Conservation (phyloP, 139 green algal genomes). For the Gonium pectorale region DNA sequence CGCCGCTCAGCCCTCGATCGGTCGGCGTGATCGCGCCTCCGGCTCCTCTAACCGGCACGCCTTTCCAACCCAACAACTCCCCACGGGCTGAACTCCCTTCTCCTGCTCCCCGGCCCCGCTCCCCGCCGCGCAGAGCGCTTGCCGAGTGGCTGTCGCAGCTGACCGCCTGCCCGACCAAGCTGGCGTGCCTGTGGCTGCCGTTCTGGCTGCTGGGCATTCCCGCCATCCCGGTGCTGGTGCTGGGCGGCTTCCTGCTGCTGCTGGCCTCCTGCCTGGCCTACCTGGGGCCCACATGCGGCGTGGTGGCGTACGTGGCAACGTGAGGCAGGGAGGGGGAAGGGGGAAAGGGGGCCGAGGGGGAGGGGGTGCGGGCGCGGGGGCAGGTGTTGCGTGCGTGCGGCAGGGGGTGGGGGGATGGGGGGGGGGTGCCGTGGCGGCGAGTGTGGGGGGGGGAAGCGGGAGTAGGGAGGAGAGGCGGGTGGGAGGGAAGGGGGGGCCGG, state of each 20-base stretch:
- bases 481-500: too few species aligned
- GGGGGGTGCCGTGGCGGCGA: too few species aligned
- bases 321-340: not conserved
- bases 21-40: too few species aligned
- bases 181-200: conserved; percentile 41
- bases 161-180: not conserved
- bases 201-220: conserved; percentile 27
- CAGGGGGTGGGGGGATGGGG: too few species aligned
- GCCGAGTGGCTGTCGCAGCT: conserved; percentile 21
- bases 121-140: not conserved
- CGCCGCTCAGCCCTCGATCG: too few species aligned
- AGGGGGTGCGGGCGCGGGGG: too few species aligned
- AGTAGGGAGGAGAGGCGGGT: too few species aligned
- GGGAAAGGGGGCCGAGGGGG: too few species aligned
- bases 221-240: conserved; percentile 21
- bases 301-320: conserved; percentile 20
- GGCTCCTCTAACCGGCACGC: too few species aligned
- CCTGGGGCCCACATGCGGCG: conserved; percentile 22
- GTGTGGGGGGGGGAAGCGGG: too few species aligned
- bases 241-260: conserved; percentile 22
- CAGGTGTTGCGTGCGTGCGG: too few species aligned
- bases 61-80: too few species aligned
- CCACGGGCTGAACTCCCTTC: not conserved
- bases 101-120: not conserved
- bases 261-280: conserved; percentile 22